These are phyloP conservation scores for Echium plantagineum DNA, from an alignment of 257 asterid genomes.

Conservation along the genomic window DNA sequence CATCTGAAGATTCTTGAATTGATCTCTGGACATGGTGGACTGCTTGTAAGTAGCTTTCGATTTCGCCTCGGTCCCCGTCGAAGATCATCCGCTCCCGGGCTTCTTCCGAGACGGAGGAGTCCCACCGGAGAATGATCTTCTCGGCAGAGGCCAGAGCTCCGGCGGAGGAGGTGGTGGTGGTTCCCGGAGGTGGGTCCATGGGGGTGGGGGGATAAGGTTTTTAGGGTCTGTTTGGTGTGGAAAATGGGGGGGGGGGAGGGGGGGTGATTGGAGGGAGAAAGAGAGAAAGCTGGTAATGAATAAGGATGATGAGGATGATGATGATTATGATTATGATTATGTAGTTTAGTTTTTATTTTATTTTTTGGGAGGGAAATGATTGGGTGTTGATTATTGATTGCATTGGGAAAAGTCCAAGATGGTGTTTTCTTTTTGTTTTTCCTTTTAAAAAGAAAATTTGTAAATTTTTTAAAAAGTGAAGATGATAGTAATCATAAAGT, in stretches of 20 bases:
- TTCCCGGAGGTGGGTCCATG: constrained; percentile 53
- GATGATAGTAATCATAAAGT: too few relatives aligned
- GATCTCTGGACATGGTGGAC: constrained; percentile 70
- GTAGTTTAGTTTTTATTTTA: too few relatives aligned
- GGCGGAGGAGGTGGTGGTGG: constrained; percentile 7
- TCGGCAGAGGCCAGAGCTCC: constrained; percentile 28
- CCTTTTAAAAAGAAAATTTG: too few relatives aligned
- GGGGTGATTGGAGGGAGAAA: neutral
- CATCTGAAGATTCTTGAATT: neutral
- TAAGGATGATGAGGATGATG: neutral
- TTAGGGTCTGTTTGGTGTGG: neutral
- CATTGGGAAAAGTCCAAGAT: too few relatives aligned
- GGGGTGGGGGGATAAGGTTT: neutral
- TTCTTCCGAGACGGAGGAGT: constrained; percentile 64
- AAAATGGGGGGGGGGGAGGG: neutral
- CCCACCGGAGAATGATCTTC: constrained; percentile 69
- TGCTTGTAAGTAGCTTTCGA: constrained; percentile 69
- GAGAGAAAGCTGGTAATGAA: neutral
- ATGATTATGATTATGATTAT: too few relatives aligned
- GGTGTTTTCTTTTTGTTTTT: too few relatives aligned
- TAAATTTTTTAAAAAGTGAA: too few relatives aligned
- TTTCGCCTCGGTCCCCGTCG: constrained; percentile 57
- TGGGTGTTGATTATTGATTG: too few relatives aligned
- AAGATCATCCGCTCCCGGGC: constrained; percentile 70
- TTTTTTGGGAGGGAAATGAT: too few relatives aligned